These are phyloP conservation scores for Coemansia sp. DNA, from an alignment of 192 early-diverging fungal genomes.

Conservation along the genomic window DNA sequence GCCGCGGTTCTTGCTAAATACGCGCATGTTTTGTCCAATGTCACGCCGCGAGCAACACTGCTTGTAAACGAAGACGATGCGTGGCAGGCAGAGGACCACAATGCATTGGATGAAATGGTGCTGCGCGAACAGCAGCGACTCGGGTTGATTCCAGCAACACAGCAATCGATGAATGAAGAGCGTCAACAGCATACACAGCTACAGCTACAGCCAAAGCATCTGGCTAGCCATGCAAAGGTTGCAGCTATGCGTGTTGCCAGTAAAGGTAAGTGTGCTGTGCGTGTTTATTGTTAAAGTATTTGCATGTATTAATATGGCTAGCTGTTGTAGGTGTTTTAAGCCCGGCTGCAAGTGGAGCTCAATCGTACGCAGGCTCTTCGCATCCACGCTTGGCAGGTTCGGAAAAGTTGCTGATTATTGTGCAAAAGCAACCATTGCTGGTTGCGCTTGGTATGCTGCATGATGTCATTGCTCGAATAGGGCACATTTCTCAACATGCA, in stretches of 20 bases:
- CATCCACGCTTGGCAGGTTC: background rate
- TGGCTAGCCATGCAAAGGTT: too few relatives aligned
- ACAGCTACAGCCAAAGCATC: too few relatives aligned
- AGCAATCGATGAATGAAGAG: too few relatives aligned
- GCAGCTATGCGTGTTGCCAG: too few relatives aligned
- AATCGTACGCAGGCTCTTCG: too few relatives aligned
- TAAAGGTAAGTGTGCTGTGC: too few relatives aligned
- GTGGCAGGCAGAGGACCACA: constrained; percentile 10
- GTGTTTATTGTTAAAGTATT: too few relatives aligned
- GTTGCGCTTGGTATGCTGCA: background rate
- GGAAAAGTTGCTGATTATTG: background rate
- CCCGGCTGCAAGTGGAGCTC: too few relatives aligned
- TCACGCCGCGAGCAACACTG: constrained; percentile 40
- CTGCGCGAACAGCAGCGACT: constrained; percentile 27
- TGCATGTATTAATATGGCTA: too few relatives aligned
- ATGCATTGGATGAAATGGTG: constrained; percentile 8
- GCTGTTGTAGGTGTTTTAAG: background rate
- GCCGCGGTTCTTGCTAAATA: constrained; percentile 11
- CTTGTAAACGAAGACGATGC: constrained; percentile 40
- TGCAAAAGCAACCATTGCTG: background rate
- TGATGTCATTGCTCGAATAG: background rate
- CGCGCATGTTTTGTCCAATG: constrained; percentile 4
- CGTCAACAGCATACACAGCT: too few relatives aligned
- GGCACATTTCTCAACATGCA: background rate
- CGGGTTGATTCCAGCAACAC: constrained; percentile 14